Evolutionary conservation across 108 stramenopile species (phyloP), one percentile per base, ranked within the genome.

Genomic region (Schizochytrium sp.): DNA sequence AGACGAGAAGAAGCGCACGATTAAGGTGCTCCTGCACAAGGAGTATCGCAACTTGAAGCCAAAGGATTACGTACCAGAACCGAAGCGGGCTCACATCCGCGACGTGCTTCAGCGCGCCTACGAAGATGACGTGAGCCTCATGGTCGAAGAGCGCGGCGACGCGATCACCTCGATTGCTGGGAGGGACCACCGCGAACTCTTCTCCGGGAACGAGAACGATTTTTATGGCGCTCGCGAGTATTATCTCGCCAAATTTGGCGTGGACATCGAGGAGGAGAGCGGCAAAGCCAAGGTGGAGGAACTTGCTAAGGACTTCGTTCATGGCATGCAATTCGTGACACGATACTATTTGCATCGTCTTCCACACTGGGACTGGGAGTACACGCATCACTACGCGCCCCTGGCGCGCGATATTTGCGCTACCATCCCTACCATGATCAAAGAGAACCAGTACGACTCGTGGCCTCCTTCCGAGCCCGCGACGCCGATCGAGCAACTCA

Each of bases 271-370:
- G 89, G 96, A 97, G 89, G 96, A 96, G 72, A 94, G 93, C 34
- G 95, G 94, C 29, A 94, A 96, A 71, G 97, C 96, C 23, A 96
- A 96, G 4, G 89, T 96, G 43, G 95, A 97, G 90, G 95, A 96
- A 60, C 87, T 99, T 48, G 97, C 96, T 90, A 94, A 95, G 59
- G 95, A 96, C 6, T 99, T 99, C 91, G 96, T 99, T 41, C 93
- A 95, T 92, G 99, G 99, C 28, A 93, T 99, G 28, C 97, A 96
- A 90, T 99, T 98, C 98, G 98, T 99, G 19, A 96, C 98, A 94
- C 95, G 95, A 72, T 98, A 98, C 91, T 99, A 98, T 90, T 99
- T 98, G 92, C 93, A 95, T 58, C 97, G 98, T 5, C 96, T 96
- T 88, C 92, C 95, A 58, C 94, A 95, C 72, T 99, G 99, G 99